Base-by-base conservation (phyloP, 2,329 filamentous ascomycete genomes). In the Aspergillus aculeatinus region DNA sequence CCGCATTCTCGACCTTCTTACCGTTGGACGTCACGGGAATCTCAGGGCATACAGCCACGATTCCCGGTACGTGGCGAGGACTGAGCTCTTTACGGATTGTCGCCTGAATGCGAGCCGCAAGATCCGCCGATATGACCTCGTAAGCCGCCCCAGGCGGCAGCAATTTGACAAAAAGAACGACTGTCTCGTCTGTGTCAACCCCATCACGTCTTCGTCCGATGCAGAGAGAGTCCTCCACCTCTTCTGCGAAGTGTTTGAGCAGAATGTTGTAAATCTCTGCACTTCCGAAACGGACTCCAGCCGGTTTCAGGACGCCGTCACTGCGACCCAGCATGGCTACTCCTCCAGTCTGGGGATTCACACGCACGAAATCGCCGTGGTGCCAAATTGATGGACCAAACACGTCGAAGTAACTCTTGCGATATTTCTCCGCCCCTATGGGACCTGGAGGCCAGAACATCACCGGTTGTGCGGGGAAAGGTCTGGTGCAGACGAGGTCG, bases 221-320 rank as follows among this genome's bases (percentile, higher is more conserved):
- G 70, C 94, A 98, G 2, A 98, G 82, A 0, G 91, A 91, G 69
- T 99, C 94, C 61, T 92, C 89, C 19, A 98, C 81, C 58, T 94
- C 85, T 11, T 83, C 78, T 0, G 87, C 84, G 68, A 97, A 97
- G 76, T 92, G 89, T 65, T 90, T 87, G 1, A 95, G 85, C 29
- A 98, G 79, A n/a, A 97, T 83, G 72, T 96, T 97, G 77, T 98
- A 98, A 21, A 99, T 96, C 80, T 99, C 95, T 0, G 94, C 92
- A 33, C 88, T 92, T 4, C 94, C 94, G 71, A 99, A 98, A 0
- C 94, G 83, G 19, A 99, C 92, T 2, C 95, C 95, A 0, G 89
- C 86, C 0, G 95, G 95, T 73, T 99, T 99, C 14, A 99, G 79
- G 5, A 98, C 91, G 4, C 95, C 95, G 69, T 99, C 94, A 55